These are phyloP conservation scores for Neoarthrinium moseri DNA, from an alignment of 2,329 filamentous ascomycete genomes.

Conservation along the genomic window DNA sequence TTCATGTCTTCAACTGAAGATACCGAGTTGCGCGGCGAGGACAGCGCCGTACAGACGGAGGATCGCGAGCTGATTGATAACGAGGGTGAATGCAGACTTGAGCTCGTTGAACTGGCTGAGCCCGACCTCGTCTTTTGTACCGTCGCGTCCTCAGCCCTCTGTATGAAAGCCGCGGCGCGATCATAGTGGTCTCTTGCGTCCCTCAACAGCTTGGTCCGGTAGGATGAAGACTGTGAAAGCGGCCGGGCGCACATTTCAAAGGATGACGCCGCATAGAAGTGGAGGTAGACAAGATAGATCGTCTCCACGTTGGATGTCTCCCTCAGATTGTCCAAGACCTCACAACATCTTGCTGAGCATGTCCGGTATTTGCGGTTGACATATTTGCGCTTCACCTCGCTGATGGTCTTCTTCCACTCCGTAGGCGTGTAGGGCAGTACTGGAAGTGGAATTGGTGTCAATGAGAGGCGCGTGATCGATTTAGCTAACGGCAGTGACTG, in stretches of 20 bases:
- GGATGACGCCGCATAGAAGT: constrained; percentile 62
- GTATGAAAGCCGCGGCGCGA: constrained; percentile 46
- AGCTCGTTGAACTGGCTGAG: constrained; percentile 33
- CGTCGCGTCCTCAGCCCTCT: constrained; percentile 41
- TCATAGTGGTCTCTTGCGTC: constrained; percentile 53
- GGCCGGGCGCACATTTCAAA: constrained; percentile 55
- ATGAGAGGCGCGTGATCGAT: constrained; percentile 19
- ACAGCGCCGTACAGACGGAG: constrained; percentile 36
- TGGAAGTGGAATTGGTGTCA: constrained; percentile 19
- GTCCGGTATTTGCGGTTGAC: constrained; percentile 48
- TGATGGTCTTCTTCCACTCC: constrained; percentile 52
- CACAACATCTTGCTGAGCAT: constrained; percentile 51
- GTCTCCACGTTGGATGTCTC: constrained; percentile 45
- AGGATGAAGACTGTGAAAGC: constrained; percentile 42
- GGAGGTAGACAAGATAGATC: constrained; percentile 56
- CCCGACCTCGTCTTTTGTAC: constrained; percentile 33
- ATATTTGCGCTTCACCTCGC: constrained; percentile 55
- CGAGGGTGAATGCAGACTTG: constrained; percentile 45
- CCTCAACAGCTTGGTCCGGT: constrained; percentile 46
- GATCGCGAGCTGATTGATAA: constrained; percentile 45
- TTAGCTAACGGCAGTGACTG: constrained; percentile 24
- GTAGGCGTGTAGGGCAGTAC: constrained; percentile 40
- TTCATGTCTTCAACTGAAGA: constrained; percentile 21
- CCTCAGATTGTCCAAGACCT: constrained; percentile 49
- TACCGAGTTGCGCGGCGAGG: constrained; percentile 44